These are phyloP conservation scores for Heimioporus punctisporus DNA, from an alignment of 1,284 basidiomycete genomes.

Conservation along the genomic window DNA sequence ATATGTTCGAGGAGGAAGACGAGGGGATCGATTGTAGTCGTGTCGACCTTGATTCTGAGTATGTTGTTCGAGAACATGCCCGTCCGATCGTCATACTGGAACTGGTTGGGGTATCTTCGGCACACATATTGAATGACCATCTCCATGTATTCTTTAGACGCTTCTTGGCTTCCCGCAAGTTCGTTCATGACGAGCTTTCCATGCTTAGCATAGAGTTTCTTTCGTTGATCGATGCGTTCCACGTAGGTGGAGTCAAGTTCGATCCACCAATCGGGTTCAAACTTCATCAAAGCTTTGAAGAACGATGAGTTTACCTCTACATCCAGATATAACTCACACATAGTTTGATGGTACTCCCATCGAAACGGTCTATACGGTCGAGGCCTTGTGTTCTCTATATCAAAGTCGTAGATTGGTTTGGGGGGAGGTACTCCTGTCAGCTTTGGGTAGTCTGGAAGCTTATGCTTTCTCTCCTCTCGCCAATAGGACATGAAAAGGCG, in stretches of 20 bases:
- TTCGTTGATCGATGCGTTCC: slow-evolving; percentile 43
- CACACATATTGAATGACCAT: slow-evolving; percentile 54
- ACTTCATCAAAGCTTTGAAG: slow-evolving; percentile 41
- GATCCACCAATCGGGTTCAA: slow-evolving; percentile 56
- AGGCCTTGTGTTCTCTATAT: slow-evolving; percentile 42
- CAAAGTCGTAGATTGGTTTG: slow-evolving; percentile 42
- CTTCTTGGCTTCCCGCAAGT: slow-evolving; percentile 42
- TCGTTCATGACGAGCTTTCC: slow-evolving; percentile 41
- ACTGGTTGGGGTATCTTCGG: slow-evolving; percentile 47
- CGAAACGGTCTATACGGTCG: slow-evolving; percentile 55
- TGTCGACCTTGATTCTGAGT: slow-evolving; percentile 35
- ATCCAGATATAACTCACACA: slow-evolving; percentile 39
- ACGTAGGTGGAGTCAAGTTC: slow-evolving; percentile 54
- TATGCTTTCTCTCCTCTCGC: no score
- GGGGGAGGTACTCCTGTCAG: slow-evolving; percentile 46
- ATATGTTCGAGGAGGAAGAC: slow-evolving; percentile 47
- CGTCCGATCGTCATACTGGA: slow-evolving; percentile 35
- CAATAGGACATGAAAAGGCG: no score
- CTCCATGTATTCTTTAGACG: slow-evolving; percentile 48
- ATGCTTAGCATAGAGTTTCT: slow-evolving; percentile 37
- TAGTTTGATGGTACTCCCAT: slow-evolving; percentile 55
- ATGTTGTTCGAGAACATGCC: slow-evolving; percentile 45
- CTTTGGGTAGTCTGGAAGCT: slow-evolving; percentile 36
- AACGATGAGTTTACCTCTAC: background rate
- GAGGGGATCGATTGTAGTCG: slow-evolving; percentile 35